These are phyloP conservation scores for Onygenales sp. DNA, from an alignment of 2,329 filamentous ascomycete species.

Conservation along the genomic window DNA sequence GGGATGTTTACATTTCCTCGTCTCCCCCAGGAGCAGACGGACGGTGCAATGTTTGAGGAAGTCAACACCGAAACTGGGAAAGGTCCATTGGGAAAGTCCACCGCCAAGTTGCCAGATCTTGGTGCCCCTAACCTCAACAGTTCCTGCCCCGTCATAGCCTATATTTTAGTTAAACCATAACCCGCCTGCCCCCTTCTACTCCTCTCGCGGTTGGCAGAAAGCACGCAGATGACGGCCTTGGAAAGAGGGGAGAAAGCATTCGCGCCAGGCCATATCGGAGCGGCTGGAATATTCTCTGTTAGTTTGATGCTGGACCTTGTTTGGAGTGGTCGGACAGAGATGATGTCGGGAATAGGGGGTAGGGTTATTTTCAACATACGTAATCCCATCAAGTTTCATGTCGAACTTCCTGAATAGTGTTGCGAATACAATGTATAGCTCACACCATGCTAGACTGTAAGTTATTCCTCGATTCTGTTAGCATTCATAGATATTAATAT, in stretches of 20 bases:
- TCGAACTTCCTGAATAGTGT: background rate
- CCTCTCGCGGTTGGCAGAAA: background rate
- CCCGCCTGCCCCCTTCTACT: background rate
- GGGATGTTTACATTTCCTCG: no score
- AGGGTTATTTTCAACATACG: background rate
- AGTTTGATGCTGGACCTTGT: background rate
- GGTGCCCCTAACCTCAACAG: no score
- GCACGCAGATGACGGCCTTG: background rate
- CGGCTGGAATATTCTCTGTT: background rate
- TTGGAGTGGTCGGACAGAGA: background rate
- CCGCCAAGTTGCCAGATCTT: no score
- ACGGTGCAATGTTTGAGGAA: no score
- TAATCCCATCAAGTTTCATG: background rate
- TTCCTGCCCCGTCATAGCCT: no score
- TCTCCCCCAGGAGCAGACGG: no score
- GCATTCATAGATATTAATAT: no score
- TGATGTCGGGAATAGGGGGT: background rate
- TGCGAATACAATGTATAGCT: background rate
- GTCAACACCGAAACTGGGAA: no score
- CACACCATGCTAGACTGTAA: background rate
- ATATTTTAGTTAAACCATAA: background rate
- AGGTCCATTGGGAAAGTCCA: no score
- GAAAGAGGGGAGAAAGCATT: background rate
- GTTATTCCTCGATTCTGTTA: no score
- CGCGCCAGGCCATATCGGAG: background rate